These are phyloP conservation scores for Suhomyces yuchorum DNA, from an alignment of 1,139 yeast species.

Conservation along the genomic window DNA sequence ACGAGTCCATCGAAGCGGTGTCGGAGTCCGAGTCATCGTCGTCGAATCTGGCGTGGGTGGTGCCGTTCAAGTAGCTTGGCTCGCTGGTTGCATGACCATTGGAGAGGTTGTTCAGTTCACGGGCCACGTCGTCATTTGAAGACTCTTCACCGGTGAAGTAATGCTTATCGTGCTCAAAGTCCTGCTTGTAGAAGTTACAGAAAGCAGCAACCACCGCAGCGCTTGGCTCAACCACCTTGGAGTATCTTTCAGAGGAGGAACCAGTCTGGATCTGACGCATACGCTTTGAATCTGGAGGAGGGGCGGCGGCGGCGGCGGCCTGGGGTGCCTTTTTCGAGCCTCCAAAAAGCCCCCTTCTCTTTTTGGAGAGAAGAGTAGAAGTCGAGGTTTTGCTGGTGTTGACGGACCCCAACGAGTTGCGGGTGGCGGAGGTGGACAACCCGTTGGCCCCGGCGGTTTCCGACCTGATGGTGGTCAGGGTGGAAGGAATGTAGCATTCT, in stretches of 20 bases:
- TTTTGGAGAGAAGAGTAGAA: slow-evolving; percentile 15
- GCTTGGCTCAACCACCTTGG: slow-evolving; percentile 28
- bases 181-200: slow-evolving; percentile 26
- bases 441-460: slow-evolving; percentile 20
- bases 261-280: slow-evolving; percentile 35
- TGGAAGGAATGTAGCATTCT: slow-evolving; percentile 41
- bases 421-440: slow-evolving; percentile 31
- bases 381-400: slow-evolving; percentile 28
- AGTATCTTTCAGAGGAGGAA: slow-evolving; percentile 33
- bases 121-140: not conserved
- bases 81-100: not conserved
- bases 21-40: slow-evolving; percentile 26
- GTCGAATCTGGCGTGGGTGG: slow-evolving; percentile 8
- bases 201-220: slow-evolving; percentile 27
- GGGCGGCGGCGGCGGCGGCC: slow-evolving; percentile 10
- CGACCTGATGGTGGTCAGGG: slow-evolving; percentile 17
- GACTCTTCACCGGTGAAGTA: slow-evolving; percentile 16
- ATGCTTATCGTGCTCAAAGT: slow-evolving; percentile 29
- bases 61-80: not conserved
- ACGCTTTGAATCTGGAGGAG: slow-evolving; percentile 27
- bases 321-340: slow-evolving; percentile 13
- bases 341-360: slow-evolving; percentile 19
- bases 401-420: slow-evolving; percentile 31
- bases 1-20: slow-evolving; percentile 34
- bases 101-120: not conserved